phyloP scores from a whole-genome alignment of 2,329 filamentous ascomycete genomes.

The Colletotrichum euphorbiae region DNA sequence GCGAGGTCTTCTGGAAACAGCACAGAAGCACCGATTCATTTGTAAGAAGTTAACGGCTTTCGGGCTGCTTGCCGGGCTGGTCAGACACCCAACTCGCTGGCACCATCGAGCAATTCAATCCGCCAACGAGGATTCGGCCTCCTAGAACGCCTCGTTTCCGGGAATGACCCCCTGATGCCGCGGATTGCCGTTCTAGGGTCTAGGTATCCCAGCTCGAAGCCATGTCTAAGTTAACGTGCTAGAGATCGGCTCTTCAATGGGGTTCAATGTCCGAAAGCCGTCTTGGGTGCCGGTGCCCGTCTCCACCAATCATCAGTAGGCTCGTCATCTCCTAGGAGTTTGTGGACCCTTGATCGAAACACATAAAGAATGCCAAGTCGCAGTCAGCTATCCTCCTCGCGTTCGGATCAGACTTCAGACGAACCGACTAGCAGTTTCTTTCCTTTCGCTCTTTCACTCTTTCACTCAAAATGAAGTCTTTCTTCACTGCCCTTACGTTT shows the following conservation, averaged over 20 bases:
- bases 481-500: slow-evolving; percentile 18
- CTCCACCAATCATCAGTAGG: slow-evolving; percentile 28
- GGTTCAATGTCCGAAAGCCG: slow-evolving; percentile 13
- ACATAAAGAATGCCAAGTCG: slow-evolving; percentile 26
- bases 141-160: slow-evolving; percentile 1
- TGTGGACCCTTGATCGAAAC: slow-evolving; percentile 1
- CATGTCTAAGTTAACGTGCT: slow-evolving; percentile 6
- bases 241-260: slow-evolving; percentile 25
- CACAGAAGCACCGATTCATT: neutral
- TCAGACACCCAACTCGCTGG: neutral
- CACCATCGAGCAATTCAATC: slow-evolving; percentile 21
- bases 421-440: slow-evolving; percentile 2
- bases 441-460: no score
- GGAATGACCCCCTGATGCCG: slow-evolving; percentile 1
- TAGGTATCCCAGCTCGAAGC: neutral
- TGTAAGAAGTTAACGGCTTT: neutral
- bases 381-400: neutral
- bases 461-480: slow-evolving; percentile 29
- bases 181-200: neutral
- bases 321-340: neutral
- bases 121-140: slow-evolving; percentile 25
- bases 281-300: slow-evolving; percentile 11
- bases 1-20: slow-evolving; percentile 1
- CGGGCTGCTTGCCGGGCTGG: neutral
- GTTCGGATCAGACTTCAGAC: slow-evolving; percentile 13